phyloP scores from a whole-genome alignment of 2,329 filamentous ascomycete genomes.

The Cylindrodendrum hubeiense region DNA sequence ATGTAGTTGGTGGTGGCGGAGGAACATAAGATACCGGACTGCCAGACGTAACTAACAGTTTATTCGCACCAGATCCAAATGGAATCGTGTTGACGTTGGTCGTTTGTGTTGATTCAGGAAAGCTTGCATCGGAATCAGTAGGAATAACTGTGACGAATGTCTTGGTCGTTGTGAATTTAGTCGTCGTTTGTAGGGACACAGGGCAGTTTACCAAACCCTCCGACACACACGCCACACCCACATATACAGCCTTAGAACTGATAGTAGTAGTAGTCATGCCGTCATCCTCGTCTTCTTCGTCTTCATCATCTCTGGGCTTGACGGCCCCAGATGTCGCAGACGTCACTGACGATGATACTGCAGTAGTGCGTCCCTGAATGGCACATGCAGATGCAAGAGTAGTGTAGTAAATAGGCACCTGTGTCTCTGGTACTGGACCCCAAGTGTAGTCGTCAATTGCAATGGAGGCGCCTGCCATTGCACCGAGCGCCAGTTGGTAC shows the following conservation, averaged over 20 bases:
- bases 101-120: slow-evolving; percentile 51
- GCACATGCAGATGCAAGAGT: slow-evolving; percentile 60
- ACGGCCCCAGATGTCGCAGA: slow-evolving; percentile 28
- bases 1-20: slow-evolving; percentile 42
- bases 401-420: slow-evolving; percentile 66
- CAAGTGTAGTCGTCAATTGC: slow-evolving; percentile 58
- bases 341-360: slow-evolving; percentile 38
- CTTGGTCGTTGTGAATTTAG: slow-evolving; percentile 51
- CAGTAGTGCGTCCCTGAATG: slow-evolving; percentile 19
- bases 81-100: slow-evolving; percentile 49
- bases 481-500: slow-evolving; percentile 66
- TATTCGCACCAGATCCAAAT: slow-evolving; percentile 57
- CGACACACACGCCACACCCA: slow-evolving; percentile 58
- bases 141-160: slow-evolving; percentile 57
- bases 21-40: slow-evolving; percentile 59
- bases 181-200: slow-evolving; percentile 60
- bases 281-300: slow-evolving; percentile 39
- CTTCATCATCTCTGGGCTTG: background rate
- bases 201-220: slow-evolving; percentile 62
- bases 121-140: slow-evolving; percentile 48
- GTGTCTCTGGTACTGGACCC: slow-evolving; percentile 61
- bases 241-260: slow-evolving; percentile 55
- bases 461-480: slow-evolving; percentile 65
- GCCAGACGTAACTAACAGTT: slow-evolving; percentile 48
- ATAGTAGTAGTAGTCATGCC: slow-evolving; percentile 54